Evolutionary conservation across 306 rosid species (phyloP).

Genomic region (Pterocarpus macrocarpus): DNA sequence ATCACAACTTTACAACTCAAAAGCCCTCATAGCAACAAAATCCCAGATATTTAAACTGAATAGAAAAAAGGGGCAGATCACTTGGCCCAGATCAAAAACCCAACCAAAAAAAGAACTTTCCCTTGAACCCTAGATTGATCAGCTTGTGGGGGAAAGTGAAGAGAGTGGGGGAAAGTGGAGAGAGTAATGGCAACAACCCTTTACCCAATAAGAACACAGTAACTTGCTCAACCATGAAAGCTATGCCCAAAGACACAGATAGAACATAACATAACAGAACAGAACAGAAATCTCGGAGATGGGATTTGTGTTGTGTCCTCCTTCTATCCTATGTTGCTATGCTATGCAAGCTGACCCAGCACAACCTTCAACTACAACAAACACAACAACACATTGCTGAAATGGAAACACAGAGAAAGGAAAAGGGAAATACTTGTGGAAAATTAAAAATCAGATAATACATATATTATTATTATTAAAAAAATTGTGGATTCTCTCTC

Average conservation of each 20-base stretch:
- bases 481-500: slow-evolving; percentile 53
- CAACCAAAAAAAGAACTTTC: not conserved
- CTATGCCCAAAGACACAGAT: slow-evolving; percentile 45
- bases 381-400: slow-evolving; percentile 50
- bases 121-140: slow-evolving; percentile 57
- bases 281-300: slow-evolving; percentile 61
- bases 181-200: slow-evolving; percentile 43
- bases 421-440: not conserved
- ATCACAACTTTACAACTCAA: slow-evolving; percentile 32
- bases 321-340: slow-evolving; percentile 19
- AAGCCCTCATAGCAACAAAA: slow-evolving; percentile 32
- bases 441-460: slow-evolving; percentile 23
- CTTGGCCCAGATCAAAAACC: slow-evolving; percentile 54
- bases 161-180: slow-evolving; percentile 19
- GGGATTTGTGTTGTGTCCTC: slow-evolving; percentile 34
- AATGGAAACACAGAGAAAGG: slow-evolving; percentile 28
- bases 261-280: slow-evolving; percentile 35
- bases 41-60: slow-evolving; percentile 25
- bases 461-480: not conserved
- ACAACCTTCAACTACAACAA: slow-evolving; percentile 43
- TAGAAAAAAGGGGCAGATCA: slow-evolving; percentile 39
- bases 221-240: slow-evolving; percentile 58
- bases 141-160: slow-evolving; percentile 31
- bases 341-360: slow-evolving; percentile 67
- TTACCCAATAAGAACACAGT: slow-evolving; percentile 40